These are phyloP conservation scores for Trametes hirsuta DNA, from an alignment of 1,284 basidiomycete species.

Conservation along the genomic window DNA sequence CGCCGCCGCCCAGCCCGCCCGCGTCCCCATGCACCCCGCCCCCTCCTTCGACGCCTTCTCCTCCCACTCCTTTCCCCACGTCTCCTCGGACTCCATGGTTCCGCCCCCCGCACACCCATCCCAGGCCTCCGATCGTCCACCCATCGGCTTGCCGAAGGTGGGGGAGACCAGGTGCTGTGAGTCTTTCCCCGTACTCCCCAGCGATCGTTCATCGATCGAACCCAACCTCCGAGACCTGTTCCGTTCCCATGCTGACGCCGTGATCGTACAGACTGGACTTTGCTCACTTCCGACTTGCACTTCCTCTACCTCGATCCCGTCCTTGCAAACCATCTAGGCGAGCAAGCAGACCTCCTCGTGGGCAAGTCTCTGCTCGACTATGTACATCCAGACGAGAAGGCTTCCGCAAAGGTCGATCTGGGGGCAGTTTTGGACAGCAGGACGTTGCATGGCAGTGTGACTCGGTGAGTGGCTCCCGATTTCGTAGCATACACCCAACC, in stretches of 20 bases:
- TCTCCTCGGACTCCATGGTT: constrained; percentile 20
- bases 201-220: constrained; percentile 42
- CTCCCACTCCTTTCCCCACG: constrained; percentile 19
- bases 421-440: constrained; percentile 77
- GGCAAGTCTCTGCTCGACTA: constrained; percentile 82
- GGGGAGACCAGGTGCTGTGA: constrained; percentile 77
- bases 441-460: constrained; percentile 90
- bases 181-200: constrained; percentile 39
- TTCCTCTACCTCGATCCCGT: constrained; percentile 93
- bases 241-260: constrained; percentile 27
- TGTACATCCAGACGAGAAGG: constrained; percentile 89
- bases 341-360: constrained; percentile 70
- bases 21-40: constrained; percentile 36
- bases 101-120: constrained; percentile 24
- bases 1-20: constrained; percentile 14
- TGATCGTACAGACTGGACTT: constrained; percentile 61
- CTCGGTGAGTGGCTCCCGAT: constrained; percentile 59
- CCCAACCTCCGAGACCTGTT: constrained; percentile 24
- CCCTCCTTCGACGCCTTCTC: constrained; percentile 38
- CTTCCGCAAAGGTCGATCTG: constrained; percentile 78
- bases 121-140: constrained; percentile 31
- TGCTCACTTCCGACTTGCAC: constrained; percentile 72
- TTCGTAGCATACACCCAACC: constrained; percentile 9
- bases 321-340: constrained; percentile 74
- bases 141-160: constrained; percentile 51